Percentiles rank a stretch among this genome's conserved stretches.
Conservation (phyloP, 371 early-diverging fungal genomes). For the Dipsacomyces acuminosporus region DNA sequence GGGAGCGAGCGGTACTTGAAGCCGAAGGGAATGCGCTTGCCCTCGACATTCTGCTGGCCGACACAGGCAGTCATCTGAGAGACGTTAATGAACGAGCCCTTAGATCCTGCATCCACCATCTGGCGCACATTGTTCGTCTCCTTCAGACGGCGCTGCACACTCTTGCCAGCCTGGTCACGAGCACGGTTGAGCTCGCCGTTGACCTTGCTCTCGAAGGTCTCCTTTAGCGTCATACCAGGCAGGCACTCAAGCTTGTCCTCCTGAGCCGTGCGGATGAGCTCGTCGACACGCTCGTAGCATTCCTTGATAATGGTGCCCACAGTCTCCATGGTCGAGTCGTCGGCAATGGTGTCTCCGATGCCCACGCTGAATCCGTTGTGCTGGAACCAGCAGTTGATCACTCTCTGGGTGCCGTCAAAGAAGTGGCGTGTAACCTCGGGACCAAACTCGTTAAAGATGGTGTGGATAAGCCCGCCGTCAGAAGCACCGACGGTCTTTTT, state of each 20-base stretch:
- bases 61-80: constrained; percentile 99
- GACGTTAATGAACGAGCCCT: constrained; percentile 98
- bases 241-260: constrained; percentile 79
- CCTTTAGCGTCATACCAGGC: constrained; percentile 98
- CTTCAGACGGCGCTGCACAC: constrained; percentile 83
- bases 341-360: constrained; percentile 99
- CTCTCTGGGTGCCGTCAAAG: constrained; percentile 92
- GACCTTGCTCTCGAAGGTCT: constrained; percentile 94
- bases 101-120: constrained; percentile 99
- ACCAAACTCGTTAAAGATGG: constrained; percentile 95
- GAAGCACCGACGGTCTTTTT: constrained; percentile 97
- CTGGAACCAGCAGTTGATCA: constrained; percentile 96
- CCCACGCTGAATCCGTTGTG: constrained; percentile 97
- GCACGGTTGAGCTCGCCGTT: constrained; percentile 91
- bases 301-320: constrained; percentile 82
- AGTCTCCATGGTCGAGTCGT: constrained; percentile 75
- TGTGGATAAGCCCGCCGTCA: constrained; percentile 93
- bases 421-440: constrained; percentile 86
- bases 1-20: constrained; percentile 96
- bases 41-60: constrained; percentile 99
- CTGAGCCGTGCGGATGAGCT: constrained; percentile 84
- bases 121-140: constrained; percentile 97
- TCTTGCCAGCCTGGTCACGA: constrained; percentile 94
- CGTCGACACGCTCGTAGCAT: constrained; percentile 83
- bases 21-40: constrained; percentile 98